Evolutionary conservation across 352 stramenopile species (phyloP).

Genomic region (Phytophthora pseudosyringae): DNA sequence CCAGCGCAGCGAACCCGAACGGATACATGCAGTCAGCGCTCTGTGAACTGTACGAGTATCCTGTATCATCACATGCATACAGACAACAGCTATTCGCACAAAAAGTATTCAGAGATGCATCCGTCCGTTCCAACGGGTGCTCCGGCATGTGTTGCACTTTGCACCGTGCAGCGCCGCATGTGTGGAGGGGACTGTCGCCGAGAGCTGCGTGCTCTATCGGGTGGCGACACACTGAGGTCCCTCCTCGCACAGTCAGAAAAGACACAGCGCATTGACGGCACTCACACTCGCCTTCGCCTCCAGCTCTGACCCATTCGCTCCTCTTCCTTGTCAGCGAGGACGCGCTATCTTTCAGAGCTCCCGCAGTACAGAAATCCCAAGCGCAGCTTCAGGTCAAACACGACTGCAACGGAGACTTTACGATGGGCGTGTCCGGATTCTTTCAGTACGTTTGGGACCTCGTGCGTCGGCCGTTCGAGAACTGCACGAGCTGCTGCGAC

Average conservation of each 20-base stretch:
- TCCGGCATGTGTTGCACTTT: neutral
- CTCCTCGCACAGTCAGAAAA: slow-evolving; percentile 35
- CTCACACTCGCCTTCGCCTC: neutral
- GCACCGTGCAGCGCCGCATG: slow-evolving; percentile 10
- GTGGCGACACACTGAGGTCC: slow-evolving; percentile 25
- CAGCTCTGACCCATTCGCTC: neutral
- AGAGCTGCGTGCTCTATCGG: slow-evolving; percentile 25
- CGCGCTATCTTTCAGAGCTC: slow-evolving; percentile 7
- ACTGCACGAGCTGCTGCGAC: slow-evolving; percentile 43
- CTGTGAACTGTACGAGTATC: slow-evolving; percentile 5
- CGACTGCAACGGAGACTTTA: slow-evolving; percentile 13
- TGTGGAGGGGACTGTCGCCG: slow-evolving; percentile 14
- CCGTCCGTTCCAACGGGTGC: slow-evolving; percentile 15
- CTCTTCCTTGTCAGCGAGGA: neutral
- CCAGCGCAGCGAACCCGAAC: neutral
- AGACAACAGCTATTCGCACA: neutral
- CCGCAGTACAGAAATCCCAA: slow-evolving; percentile 2
- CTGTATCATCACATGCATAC: neutral
- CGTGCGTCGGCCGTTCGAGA: slow-evolving; percentile 41
- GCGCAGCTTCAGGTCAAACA: slow-evolving; percentile 6
- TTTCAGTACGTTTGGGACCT: slow-evolving; percentile 35
- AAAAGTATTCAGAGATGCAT: slow-evolving; percentile 21
- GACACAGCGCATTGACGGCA: slow-evolving; percentile 17
- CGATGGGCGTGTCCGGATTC: slow-evolving; percentile 29
- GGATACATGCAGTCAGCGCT: slow-evolving; percentile 22